These are phyloP conservation scores for Flaveria bidentis DNA, from an alignment of 129 eudicot species.

Conservation along the genomic window DNA sequence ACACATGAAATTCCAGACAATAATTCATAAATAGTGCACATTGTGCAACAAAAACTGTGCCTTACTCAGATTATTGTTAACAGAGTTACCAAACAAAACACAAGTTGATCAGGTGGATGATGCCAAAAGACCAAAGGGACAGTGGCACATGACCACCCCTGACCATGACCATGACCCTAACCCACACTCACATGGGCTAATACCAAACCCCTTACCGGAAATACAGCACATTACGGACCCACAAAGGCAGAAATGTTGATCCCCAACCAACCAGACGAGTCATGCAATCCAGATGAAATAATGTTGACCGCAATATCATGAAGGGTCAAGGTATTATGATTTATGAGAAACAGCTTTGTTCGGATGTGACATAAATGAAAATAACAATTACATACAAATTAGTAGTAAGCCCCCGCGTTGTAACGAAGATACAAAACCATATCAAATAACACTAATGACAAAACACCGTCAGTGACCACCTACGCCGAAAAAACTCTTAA, in stretches of 20 bases:
- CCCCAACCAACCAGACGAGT: conserved; percentile 26
- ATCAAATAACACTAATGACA: no score
- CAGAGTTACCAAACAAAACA: conserved; percentile 24
- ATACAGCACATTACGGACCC: conserved; percentile 29
- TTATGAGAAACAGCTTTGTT: neutral
- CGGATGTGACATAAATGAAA: neutral
- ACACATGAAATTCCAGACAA: conserved; percentile 1
- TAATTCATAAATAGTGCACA: conserved; percentile 2
- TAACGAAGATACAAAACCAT: no score
- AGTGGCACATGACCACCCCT: conserved; percentile 26
- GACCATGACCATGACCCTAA: conserved; percentile 7
- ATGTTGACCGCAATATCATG: conserved; percentile 18
- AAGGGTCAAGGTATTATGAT: neutral
- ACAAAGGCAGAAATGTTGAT: conserved; percentile 6
- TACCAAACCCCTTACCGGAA: conserved; percentile 13
- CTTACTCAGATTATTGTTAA: neutral
- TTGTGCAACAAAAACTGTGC: neutral
- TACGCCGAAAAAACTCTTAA: no score
- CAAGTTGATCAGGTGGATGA: conserved; percentile 22
- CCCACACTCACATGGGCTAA: conserved; percentile 32
- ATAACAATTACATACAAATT: conserved; percentile 2
- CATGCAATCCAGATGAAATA: conserved; percentile 19
- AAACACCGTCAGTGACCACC: no score
- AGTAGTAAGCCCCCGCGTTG: no score
- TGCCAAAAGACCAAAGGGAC: conserved; percentile 30